Evolutionary conservation across 768 basidiomycete genomes (phyloP).

Genomic region (Tephrocybe rancida): DNA sequence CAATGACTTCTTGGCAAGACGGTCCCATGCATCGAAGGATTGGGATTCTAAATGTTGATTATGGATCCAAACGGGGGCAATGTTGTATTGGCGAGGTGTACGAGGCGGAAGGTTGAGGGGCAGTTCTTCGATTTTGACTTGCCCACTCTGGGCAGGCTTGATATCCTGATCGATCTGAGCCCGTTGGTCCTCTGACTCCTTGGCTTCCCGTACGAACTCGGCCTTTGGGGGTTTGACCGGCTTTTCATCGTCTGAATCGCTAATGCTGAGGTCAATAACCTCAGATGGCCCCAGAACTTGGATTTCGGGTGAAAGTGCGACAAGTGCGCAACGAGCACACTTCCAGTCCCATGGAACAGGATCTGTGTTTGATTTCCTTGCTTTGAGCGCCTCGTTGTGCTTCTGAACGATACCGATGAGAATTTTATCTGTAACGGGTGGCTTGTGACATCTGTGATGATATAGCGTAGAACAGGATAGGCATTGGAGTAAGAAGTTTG

Average conservation of each 20-base stretch:
- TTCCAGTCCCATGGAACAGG: slow-evolving; percentile 19
- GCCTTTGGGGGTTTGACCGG: background rate
- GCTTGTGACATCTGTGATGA: slow-evolving; percentile 43
- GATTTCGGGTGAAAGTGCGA: background rate
- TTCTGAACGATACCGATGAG: slow-evolving; percentile 20
- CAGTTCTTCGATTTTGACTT: slow-evolving; percentile 3
- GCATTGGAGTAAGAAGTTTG: slow-evolving; percentile 37
- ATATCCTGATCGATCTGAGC: background rate
- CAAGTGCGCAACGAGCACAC: slow-evolving; percentile 18
- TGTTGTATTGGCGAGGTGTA: slow-evolving; percentile 11
- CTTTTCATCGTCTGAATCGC: slow-evolving; percentile 1
- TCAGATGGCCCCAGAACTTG: background rate
- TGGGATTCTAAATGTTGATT: slow-evolving; percentile 8
- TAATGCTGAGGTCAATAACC: slow-evolving; percentile 7
- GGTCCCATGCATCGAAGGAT: slow-evolving; percentile 4
- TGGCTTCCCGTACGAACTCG: background rate
- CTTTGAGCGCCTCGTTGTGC: background rate
- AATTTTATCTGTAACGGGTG: slow-evolving; percentile 31
- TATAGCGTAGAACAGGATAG: slow-evolving; percentile 27
- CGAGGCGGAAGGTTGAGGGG: background rate
- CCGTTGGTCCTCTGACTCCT: background rate
- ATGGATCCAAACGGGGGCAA: slow-evolving; percentile 20
- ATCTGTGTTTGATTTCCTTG: background rate
- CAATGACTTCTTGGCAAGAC: background rate
- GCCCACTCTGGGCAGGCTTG: background rate